phyloP scores from a whole-genome alignment of 768 basidiomycete genomes.

The Naganishia kalamii region DNA sequence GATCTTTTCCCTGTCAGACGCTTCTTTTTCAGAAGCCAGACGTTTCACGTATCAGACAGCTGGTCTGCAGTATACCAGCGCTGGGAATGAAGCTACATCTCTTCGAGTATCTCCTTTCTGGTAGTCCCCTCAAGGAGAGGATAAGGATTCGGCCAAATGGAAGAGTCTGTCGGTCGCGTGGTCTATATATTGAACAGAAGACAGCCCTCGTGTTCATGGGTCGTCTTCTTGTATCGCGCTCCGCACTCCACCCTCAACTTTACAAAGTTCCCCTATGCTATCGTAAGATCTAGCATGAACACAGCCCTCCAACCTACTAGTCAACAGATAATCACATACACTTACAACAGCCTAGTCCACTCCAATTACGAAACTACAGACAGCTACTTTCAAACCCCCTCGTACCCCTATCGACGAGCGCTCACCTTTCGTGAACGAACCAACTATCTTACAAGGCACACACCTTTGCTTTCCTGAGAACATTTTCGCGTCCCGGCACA shows the following conservation, averaged over 20 bases:
- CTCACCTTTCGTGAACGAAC: slow-evolving; percentile 20
- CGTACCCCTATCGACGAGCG: neutral
- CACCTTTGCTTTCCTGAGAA: slow-evolving; percentile 6
- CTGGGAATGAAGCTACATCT: too few species aligned
- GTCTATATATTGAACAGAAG: neutral
- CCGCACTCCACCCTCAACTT: neutral
- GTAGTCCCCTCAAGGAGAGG: too few species aligned
- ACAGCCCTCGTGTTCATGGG: neutral
- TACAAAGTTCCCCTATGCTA: neutral
- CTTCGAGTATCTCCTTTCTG: too few species aligned
- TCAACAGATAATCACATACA: neutral
- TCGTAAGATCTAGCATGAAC: slow-evolving; percentile 10
- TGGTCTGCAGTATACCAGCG: too few species aligned
- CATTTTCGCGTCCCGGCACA: neutral
- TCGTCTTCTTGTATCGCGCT: neutral
- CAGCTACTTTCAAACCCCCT: neutral
- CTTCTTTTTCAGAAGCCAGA: too few species aligned
- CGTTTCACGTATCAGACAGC: too few species aligned
- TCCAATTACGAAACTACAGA: neutral
- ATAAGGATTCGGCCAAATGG: too few species aligned
- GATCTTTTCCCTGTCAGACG: too few species aligned
- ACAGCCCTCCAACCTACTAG: neutral
- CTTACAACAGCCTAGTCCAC: neutral
- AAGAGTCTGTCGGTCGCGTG: too few species aligned
- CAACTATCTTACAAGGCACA: slow-evolving; percentile 9